Percentiles rank a stretch among this genome's conserved stretches.
Conservation (phyloP, 169 alveolate genomes). For the Amoebophrya sp. region DNA sequence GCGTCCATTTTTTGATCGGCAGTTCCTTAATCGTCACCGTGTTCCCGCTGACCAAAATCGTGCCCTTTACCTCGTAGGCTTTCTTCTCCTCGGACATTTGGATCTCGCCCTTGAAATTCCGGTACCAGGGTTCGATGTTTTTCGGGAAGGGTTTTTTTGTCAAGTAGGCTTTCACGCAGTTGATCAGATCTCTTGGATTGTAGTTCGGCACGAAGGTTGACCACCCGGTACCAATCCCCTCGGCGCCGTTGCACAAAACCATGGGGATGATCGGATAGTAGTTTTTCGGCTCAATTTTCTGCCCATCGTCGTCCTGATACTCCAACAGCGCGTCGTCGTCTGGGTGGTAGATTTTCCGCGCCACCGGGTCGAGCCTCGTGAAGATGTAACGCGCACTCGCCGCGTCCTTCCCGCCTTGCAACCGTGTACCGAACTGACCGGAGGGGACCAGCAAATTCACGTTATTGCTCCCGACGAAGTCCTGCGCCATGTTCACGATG, state of each 20-base stretch:
- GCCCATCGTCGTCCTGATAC: slow-evolving; percentile 90
- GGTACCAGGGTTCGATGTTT: neutral
- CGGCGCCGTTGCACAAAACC: slow-evolving; percentile 96
- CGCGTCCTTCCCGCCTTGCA: slow-evolving; percentile 96
- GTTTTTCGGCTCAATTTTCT: slow-evolving; percentile 95
- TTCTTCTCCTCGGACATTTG: neutral
- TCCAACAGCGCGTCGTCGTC: slow-evolving; percentile 81
- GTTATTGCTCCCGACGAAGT: slow-evolving; percentile 94
- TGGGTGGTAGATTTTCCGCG: slow-evolving; percentile 81
- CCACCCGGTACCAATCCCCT: slow-evolving; percentile 88
- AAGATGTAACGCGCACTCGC: slow-evolving; percentile 83
- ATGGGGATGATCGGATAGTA: slow-evolving; percentile 97
- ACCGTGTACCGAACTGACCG: slow-evolving; percentile 99
- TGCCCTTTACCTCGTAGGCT: neutral
- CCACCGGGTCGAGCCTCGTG: slow-evolving; percentile 73
- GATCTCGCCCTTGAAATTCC: neutral
- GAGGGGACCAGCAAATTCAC: slow-evolving; percentile 52
- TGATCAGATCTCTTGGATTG: slow-evolving; percentile 63
- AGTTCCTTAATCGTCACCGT: neutral
- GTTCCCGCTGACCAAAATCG: neutral
- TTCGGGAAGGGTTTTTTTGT: neutral
- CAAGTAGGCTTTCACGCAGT: neutral
- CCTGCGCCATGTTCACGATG: slow-evolving; percentile 97
- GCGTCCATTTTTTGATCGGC: neutral
- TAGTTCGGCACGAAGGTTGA: slow-evolving; percentile 84